phyloP scores from a whole-genome alignment of 495 filamentous ascomycete genomes.

The Tuber melanosporum region DNA sequence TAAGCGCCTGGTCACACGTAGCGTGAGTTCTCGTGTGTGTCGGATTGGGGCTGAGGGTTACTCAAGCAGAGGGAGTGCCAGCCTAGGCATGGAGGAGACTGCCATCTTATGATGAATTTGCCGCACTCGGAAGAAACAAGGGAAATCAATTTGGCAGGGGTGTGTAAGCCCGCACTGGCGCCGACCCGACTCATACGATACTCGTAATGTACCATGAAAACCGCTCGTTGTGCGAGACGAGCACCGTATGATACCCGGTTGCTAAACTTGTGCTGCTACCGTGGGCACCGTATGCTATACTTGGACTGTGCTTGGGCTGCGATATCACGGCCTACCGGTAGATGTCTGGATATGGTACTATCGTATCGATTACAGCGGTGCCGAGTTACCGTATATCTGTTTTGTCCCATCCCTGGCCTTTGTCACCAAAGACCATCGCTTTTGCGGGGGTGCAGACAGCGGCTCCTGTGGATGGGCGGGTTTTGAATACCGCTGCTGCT shows the following conservation, averaged over 20 bases:
- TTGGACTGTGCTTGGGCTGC: background rate
- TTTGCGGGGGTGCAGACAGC: background rate
- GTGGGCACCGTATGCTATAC: background rate
- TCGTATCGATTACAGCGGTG: background rate
- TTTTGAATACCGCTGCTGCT: background rate
- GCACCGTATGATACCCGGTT: background rate
- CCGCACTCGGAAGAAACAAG: no score
- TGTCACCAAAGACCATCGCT: background rate
- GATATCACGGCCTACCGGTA: background rate
- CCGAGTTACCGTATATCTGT: background rate
- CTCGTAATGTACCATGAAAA: background rate
- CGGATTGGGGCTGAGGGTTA: no score
- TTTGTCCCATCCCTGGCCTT: background rate
- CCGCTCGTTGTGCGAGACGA: background rate
- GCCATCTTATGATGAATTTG: no score
- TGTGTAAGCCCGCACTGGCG: no score
- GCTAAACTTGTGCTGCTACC: background rate
- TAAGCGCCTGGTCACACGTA: background rate
- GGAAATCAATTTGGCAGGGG: no score
- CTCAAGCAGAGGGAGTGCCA: no score
- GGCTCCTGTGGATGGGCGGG: background rate
- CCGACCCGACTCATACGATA: background rate
- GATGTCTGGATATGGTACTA: background rate
- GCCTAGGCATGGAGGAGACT: no score
- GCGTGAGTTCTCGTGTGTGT: no score